Percentiles rank a stretch among this genome's conserved stretches.
These are phyloP conservation scores for Saccharum hybrid DNA, from an alignment of 202 grass and related monocot species.

Conservation along the genomic window DNA sequence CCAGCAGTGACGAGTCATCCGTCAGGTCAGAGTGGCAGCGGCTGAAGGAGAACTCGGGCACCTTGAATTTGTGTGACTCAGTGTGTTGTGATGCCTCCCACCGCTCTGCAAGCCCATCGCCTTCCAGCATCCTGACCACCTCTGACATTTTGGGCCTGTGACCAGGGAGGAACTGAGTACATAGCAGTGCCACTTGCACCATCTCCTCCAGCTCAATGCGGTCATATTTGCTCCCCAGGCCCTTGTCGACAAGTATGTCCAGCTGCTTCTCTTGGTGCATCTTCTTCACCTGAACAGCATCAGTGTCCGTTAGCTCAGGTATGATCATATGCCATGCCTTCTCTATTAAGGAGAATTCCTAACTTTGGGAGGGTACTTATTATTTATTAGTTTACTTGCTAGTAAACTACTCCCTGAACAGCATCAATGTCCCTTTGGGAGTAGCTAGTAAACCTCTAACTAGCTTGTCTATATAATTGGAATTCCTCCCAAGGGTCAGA, in stretches of 20 bases:
- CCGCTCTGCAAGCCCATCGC: slow-evolving; percentile 79
- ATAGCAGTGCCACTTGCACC: slow-evolving; percentile 81
- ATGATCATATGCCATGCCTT: slow-evolving; percentile 18
- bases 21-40: slow-evolving; percentile 70
- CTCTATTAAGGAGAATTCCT: no score
- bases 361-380: no score
- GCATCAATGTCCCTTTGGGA: no score
- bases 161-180: slow-evolving; percentile 82
- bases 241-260: slow-evolving; percentile 78
- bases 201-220: slow-evolving; percentile 83
- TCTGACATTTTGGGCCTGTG: slow-evolving; percentile 87
- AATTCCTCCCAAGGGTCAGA: no score
- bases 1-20: slow-evolving; percentile 70
- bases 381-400: no score
- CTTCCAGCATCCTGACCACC: slow-evolving; percentile 89
- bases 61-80: slow-evolving; percentile 64
- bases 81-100: slow-evolving; percentile 69
- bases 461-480: no score
- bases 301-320: slow-evolving; percentile 21
- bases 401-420: no score
- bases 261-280: slow-evolving; percentile 89
- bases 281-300: slow-evolving; percentile 72
- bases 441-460: no score
- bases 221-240: slow-evolving; percentile 68
- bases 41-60: slow-evolving; percentile 50